Percentiles rank a stretch among this genome's conserved stretches.
These are phyloP conservation scores for Rhizomucor miehei DNA, from an alignment of 371 early-diverging fungal genomes.

Conservation along the genomic window DNA sequence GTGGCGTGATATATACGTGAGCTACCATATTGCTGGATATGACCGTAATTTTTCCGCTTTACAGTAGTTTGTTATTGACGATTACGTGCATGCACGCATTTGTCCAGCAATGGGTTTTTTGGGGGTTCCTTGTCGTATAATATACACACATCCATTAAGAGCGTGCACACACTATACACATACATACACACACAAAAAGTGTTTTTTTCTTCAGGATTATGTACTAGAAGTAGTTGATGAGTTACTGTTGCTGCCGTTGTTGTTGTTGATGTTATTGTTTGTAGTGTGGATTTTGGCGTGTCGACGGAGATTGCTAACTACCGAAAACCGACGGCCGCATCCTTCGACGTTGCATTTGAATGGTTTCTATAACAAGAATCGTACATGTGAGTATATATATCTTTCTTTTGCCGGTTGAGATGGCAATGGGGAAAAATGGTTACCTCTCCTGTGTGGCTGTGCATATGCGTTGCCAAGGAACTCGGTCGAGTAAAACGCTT, in stretches of 20 bases:
- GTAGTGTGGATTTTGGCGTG: slow-evolving; percentile 29
- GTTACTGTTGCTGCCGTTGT: neutral
- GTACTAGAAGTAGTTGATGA: slow-evolving; percentile 3
- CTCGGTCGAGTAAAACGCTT: slow-evolving; percentile 61
- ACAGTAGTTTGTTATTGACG: no score
- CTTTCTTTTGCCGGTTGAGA: neutral
- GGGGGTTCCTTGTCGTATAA: no score
- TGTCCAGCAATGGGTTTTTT: no score
- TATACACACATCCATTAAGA: no score
- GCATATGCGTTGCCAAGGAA: slow-evolving; percentile 57
- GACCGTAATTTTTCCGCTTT: no score
- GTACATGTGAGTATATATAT: neutral
- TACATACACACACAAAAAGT: no score
- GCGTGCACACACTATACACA: no score
- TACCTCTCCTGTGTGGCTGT: slow-evolving; percentile 63
- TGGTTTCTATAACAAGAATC: slow-evolving; percentile 23
- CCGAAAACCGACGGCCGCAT: slow-evolving; percentile 32
- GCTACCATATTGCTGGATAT: no score
- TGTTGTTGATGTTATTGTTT: slow-evolving; percentile 1
- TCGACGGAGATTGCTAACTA: slow-evolving; percentile 31
- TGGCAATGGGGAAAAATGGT: neutral
- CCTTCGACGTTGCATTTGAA: slow-evolving; percentile 26
- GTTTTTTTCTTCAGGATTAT: no score
- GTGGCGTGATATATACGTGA: no score
- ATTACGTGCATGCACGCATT: no score